A percentile compares a stretch with the other conserved stretches of the same genome.
phyloP scores from a whole-genome alignment of 768 basidiomycete species.

The Lentinula raphanica region DNA sequence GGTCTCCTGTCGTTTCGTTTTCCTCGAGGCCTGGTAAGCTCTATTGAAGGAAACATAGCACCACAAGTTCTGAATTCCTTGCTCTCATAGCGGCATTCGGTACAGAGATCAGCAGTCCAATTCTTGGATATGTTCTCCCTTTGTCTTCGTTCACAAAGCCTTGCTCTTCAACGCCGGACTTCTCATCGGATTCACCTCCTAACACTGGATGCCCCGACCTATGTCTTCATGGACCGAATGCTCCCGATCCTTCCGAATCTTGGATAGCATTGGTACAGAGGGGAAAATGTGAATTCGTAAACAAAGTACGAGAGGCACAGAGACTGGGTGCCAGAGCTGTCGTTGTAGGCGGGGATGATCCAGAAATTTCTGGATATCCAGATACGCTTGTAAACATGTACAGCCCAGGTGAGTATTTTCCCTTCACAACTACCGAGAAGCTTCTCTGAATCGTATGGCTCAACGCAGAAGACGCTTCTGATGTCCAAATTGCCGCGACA shows the following conservation, averaged over 20 bases:
- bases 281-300: constrained; percentile 86
- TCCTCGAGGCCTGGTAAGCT: constrained; percentile 54
- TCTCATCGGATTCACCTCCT: constrained; percentile 14
- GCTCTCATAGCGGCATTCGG: constrained; percentile 61
- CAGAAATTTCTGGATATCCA: constrained; percentile 53
- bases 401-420: constrained; percentile 61
- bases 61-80: constrained; percentile 12
- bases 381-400: constrained; percentile 88
- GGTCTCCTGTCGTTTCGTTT: constrained; percentile 64
- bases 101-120: constrained; percentile 58
- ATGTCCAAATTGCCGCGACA: constrained; percentile 78
- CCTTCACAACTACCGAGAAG: not conserved
- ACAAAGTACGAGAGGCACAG: constrained; percentile 75
- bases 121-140: constrained; percentile 70
- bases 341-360: constrained; percentile 85
- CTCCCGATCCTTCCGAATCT: constrained; percentile 58
- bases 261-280: constrained; percentile 93
- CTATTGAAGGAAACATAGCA: not conserved
- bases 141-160: constrained; percentile 56
- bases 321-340: constrained; percentile 78
- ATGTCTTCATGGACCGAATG: constrained; percentile 49
- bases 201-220: constrained; percentile 69
- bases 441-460: not conserved
- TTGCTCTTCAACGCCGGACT: constrained; percentile 36
- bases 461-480: constrained; percentile 70